Base-by-base conservation (phyloP, 78 protist species). In the Dictyostelium intermedium region DNA sequence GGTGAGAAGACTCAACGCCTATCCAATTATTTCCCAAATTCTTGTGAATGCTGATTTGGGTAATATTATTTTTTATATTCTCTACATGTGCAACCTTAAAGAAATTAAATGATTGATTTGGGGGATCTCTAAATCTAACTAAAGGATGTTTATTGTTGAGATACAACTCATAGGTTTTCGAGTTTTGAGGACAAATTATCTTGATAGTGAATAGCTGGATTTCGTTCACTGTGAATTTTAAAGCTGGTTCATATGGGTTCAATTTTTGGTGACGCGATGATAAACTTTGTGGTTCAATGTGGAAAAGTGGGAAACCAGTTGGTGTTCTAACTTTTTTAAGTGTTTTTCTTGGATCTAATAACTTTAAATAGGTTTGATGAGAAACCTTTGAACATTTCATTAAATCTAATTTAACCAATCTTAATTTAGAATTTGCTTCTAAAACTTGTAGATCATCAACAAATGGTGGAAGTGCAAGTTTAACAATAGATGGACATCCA, bases 101-200 rank as follows among this genome's bases (percentile, higher is more conserved):
- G 7, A 23, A 41, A 41, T n/a, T 45, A 25, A 7, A 7, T 25
- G 80, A 41, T 77, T 13, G 20, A 35, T 56, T 56, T 50, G 76
- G 86, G 5, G 70, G 47, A 23, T 80, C 83, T 47, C 94, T 60
- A 47, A 89, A 89, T 74, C 37, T 79, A 14, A 89, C 87, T 9
- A 91, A 34, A 41, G 84, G 83, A 32, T 91, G 91, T 18, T 2
- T 13, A 47, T 27, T 20, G 18, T 83, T 53, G 8, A 72, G 63
- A 39, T 23, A 82, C 8, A 91, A 4, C 8, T 27, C 23, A 63
- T 13, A 27, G 37, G n/a, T 25, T 78, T 27, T 53, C 18, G 9
- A 1, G 43, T 45, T 41, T 7, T n/a, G 25, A 27, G 27, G 37
- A 1, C 18, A 14, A 32, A 41, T 14, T 23, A 53, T 66, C 30